Conservation (phyloP, 345 rosid genomes). For the Populus ilicifolia region DNA sequence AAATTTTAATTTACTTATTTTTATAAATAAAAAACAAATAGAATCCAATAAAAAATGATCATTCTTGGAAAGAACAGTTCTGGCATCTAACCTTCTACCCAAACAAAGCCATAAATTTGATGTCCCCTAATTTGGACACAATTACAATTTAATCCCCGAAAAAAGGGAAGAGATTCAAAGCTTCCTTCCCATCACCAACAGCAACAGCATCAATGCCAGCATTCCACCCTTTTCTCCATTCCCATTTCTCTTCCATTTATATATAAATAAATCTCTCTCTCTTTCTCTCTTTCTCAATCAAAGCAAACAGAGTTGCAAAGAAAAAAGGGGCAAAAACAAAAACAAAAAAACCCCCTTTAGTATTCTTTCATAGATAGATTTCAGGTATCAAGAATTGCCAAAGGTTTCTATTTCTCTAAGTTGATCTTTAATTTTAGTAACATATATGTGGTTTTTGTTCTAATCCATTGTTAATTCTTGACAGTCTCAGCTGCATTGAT, state of each 20-base stretch:
- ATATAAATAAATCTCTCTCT: neutral
- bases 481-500: neutral
- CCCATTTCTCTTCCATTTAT: neutral
- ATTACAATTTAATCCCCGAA: neutral
- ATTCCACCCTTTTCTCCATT: neutral
- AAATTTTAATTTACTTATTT: no score
- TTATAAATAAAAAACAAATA: no score
- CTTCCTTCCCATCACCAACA: neutral
- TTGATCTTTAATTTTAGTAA: neutral
- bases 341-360: neutral
- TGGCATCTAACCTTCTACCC: no score
- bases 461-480: neutral
- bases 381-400: neutral
- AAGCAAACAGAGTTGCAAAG: neutral
- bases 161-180: slow-evolving; percentile 14
- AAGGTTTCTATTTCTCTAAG: neutral
- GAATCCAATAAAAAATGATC: no score
- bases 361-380: neutral
- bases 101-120: neutral
- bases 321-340: slow-evolving; percentile 8
- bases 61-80: rapidly evolving
- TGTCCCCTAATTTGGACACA: neutral
- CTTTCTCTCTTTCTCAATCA: neutral
- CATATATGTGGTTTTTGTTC: neutral
- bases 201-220: neutral